These are phyloP conservation scores for Didymella arachidicola DNA, from an alignment of 2,329 filamentous ascomycete genomes.

Conservation along the genomic window DNA sequence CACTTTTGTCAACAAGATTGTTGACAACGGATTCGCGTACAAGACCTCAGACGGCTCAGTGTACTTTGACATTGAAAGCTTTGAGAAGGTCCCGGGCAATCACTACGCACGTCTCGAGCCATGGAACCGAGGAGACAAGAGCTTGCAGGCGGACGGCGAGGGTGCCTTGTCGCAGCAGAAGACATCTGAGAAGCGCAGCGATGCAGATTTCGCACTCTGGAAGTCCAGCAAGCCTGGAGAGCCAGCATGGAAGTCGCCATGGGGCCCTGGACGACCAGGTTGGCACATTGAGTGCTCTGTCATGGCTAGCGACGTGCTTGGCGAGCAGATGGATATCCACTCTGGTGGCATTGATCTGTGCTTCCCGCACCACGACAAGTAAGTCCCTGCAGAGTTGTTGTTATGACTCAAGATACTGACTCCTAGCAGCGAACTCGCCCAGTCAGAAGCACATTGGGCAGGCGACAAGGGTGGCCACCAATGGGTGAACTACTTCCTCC, in stretches of 20 bases:
- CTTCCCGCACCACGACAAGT: slow-evolving; percentile 80
- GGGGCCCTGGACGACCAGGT: slow-evolving; percentile 86
- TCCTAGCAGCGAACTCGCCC: slow-evolving; percentile 70
- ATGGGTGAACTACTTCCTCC: slow-evolving; percentile 96
- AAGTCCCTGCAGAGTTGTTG: neutral
- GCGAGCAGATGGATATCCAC: slow-evolving; percentile 87
- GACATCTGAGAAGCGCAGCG: slow-evolving; percentile 72
- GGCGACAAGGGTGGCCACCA: slow-evolving; percentile 59
- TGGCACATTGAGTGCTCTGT: slow-evolving; percentile 98
- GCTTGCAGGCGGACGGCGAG: slow-evolving; percentile 86
- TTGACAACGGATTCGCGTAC: slow-evolving; percentile 88
- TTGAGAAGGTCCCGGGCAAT: slow-evolving; percentile 79
- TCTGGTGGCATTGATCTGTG: slow-evolving; percentile 90
- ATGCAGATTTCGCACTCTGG: slow-evolving; percentile 91
- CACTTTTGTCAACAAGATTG: slow-evolving; percentile 80
- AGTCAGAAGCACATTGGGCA: slow-evolving; percentile 84
- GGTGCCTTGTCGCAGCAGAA: slow-evolving; percentile 71
- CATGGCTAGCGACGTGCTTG: slow-evolving; percentile 91
- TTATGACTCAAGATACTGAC: slow-evolving; percentile 10
- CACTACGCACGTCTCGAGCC: slow-evolving; percentile 85
- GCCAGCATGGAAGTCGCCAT: slow-evolving; percentile 86
- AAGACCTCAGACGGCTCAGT: slow-evolving; percentile 78
- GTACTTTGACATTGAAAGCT: slow-evolving; percentile 90
- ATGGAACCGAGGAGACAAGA: slow-evolving; percentile 83
- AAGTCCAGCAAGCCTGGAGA: slow-evolving; percentile 92